Base-by-base conservation (phyloP, 108 stramenopile genomes). In the Nitzschia sp. region DNA sequence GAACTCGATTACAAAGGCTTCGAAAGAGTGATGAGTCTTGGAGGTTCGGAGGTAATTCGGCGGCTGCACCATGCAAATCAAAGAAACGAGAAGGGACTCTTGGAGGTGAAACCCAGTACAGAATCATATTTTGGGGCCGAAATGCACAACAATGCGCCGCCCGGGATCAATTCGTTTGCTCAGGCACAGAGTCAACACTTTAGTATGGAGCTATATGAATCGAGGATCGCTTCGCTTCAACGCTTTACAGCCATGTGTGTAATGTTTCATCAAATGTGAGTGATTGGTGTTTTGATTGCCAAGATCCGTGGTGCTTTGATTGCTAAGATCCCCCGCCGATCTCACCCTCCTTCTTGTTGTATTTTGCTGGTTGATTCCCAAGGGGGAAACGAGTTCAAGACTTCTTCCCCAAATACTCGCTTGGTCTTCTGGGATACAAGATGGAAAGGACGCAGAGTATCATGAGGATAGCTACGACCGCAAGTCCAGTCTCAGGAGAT, bases 181-280 rank as follows among this genome's bases (percentile, higher is more conserved):
- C 53, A 80, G 29, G 75, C 76, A 0, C 58, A 71, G 31, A 79
- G 55, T 45, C 85, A 90, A 48, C 81, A 82, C 61, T 61, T 84
- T 11, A 50, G 28, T 15, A 64, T 71, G 71, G 85, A 87, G 56
- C 73, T 92, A 26, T 92, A 89, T 63, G 91, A 92, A 58, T 78
- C 76, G 21, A 80, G 91, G 3, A 76, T 89, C 45, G 92, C 88
- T 35, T 82, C 83, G 23, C 61, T 89, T 54, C 88, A 93, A 50
- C 83, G 92, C 6, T 93, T 87, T 71, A 75, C 88, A 3, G 66
- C 85, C 26, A 89, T 93, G 85, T 71, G 71, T 25, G 92, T 93
- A 16, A 85, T 93, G 73, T 93, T 90, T 64, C 92, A 93, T 74
- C 83, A 85, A 63, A 88, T 90, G 79, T 41, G 13, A 41, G 38